Evolutionary conservation across 2,329 filamentous ascomycete genomes (phyloP), one percentile per base, ranked within the genome.

Genomic region (Moelleriella libera): DNA sequence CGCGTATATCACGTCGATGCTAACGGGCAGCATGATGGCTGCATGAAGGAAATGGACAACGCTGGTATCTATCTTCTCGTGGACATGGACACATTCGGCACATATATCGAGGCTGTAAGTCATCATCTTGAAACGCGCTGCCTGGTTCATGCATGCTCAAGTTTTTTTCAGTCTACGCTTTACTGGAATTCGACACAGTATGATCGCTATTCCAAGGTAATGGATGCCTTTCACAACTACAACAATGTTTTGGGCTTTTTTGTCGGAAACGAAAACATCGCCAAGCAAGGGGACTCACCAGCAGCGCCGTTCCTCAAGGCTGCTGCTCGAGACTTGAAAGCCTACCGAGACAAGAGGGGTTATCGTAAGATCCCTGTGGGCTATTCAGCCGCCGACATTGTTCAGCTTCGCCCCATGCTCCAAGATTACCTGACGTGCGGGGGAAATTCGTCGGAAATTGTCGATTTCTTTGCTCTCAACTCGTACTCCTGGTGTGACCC

Each of bases 1-100:
- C 85, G 88, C 49, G 84, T 92, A 49, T 95, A 95, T 65, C 87
- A 94, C 59, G 86, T 95, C 51, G 82, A 94, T 57, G 68, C 85
- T 2, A 62, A 66, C 3, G 78, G 68, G 32, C 70, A 90, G 60
- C 89, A 95, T 63, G 72, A 76, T 49, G 82, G 74, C 21, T 95
- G 88, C 68, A 94, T 95, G 86, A 72, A 72, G 47, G 82, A 80
- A 1, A 86, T 95, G 60, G 80, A 78, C 10, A 78, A 88, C 56
- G 83, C 80, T 41, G 85, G 85, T 49, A 90, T 95, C 61, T 94
- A 94, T 61, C 66, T 88, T 47, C 82, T 90, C 60, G 75, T 94
- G 45, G 88, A 95, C 63, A 72, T 95, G 50, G 89, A 88, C 58
- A 85, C 82, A 5, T 84, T 85, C 58, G 66, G 69, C 53, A 83